These are phyloP conservation scores for Sanghuangporus sanghuang DNA, from an alignment of 1,284 basidiomycete genomes.

Conservation along the genomic window DNA sequence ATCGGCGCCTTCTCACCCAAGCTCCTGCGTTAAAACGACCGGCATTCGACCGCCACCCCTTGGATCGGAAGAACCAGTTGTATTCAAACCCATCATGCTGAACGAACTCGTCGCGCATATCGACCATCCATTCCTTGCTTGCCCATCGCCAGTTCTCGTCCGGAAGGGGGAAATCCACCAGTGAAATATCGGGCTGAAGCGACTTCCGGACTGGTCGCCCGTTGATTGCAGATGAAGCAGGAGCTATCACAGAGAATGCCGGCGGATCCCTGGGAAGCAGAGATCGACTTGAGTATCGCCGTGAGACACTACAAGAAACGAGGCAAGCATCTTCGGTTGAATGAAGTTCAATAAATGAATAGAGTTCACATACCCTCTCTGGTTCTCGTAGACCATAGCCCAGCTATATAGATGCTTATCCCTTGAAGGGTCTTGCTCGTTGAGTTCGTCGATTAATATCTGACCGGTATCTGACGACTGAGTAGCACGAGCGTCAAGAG, in stretches of 20 bases:
- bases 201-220: conserved; percentile 8
- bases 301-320: conserved; percentile 45
- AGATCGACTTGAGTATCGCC: conserved; percentile 65
- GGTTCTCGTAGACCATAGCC: conserved; percentile 75
- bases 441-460: neutral
- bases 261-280: conserved; percentile 71
- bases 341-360: neutral
- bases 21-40: conserved; percentile 57
- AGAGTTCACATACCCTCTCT: conserved; percentile 55
- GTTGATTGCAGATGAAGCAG: conserved; percentile 27
- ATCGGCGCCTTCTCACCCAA: conserved; percentile 69
- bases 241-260: conserved; percentile 54
- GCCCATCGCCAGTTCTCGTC: conserved; percentile 80
- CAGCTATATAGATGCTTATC: conserved; percentile 46
- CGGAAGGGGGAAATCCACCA: conserved; percentile 67
- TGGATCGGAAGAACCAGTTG: conserved; percentile 65
- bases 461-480: neutral
- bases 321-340: neutral
- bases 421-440: conserved; percentile 10
- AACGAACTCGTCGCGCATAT: conserved; percentile 77
- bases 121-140: conserved; percentile 76
- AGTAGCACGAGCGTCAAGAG: neutral
- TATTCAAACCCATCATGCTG: conserved; percentile 82
- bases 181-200: conserved; percentile 48
- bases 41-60: conserved; percentile 57